Percentiles rank a stretch among this genome's conserved stretches.
Conservation (phyloP, 176 grass and related monocot species). For the Miscanthus lutarioriparius region DNA sequence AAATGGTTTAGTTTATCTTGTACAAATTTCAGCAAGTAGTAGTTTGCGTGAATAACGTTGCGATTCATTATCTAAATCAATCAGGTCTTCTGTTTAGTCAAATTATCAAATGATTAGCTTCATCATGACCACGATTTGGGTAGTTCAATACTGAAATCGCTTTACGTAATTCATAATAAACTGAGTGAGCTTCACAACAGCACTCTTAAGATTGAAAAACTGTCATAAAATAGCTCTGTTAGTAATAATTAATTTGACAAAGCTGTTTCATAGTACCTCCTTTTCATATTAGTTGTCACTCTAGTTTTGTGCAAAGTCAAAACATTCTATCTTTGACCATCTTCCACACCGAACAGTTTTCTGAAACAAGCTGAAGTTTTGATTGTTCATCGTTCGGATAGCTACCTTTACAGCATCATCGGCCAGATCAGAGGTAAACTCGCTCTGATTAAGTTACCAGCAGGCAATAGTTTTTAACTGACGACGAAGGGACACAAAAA, state of each 20-base stretch:
- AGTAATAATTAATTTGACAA: neutral
- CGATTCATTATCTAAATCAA: neutral
- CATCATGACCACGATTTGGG: neutral
- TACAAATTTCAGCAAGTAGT: neutral
- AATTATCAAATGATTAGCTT: neutral
- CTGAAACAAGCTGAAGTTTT: neutral
- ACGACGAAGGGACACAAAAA: neutral
- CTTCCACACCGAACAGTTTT: neutral
- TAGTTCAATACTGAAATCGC: neutral
- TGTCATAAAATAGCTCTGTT: no score
- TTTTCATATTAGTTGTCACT: neutral
- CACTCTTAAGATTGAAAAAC: no score
- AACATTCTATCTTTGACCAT: neutral
- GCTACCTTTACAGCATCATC: neutral
- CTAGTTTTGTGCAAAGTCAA: neutral
- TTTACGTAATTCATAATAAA: no score
- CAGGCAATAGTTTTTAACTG: neutral
- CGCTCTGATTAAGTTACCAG: neutral
- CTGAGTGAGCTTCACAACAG: no score
- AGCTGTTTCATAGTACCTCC: neutral
- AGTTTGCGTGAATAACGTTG: neutral
- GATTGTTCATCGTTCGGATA: neutral
- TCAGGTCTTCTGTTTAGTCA: neutral
- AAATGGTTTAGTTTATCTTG: neutral
- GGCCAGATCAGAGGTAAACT: neutral